Percentiles rank a stretch among this genome's conserved stretches.
Conservation (phyloP, 2,329 filamentous ascomycete genomes). For the Pestalotiopsis sp. region DNA sequence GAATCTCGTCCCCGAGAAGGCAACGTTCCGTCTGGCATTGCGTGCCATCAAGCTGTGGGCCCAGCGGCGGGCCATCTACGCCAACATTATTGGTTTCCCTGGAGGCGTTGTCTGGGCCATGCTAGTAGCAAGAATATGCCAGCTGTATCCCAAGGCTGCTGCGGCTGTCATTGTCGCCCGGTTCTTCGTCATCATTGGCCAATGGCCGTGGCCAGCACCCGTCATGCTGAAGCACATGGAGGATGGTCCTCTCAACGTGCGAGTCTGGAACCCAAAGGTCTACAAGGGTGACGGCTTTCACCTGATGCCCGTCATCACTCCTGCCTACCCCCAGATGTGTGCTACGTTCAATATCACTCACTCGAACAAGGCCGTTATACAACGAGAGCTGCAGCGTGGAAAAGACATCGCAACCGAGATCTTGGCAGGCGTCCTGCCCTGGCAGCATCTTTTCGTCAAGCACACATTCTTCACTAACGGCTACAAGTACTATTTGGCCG, state of each 20-base stretch:
- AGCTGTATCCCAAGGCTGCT: conserved; percentile 91
- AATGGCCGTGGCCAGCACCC: conserved; percentile 95
- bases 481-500: conserved; percentile 94
- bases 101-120: conserved; percentile 98
- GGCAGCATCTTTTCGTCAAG: conserved; percentile 87
- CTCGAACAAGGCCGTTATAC: conserved; percentile 84
- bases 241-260: conserved; percentile 76
- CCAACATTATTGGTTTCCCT: conserved; percentile 94
- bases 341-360: conserved; percentile 91
- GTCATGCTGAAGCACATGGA: conserved; percentile 88
- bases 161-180: conserved; percentile 88
- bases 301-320: conserved; percentile 97
- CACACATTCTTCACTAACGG: conserved; percentile 92
- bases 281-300: conserved; percentile 83
- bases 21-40: conserved; percentile 85
- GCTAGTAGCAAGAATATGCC: conserved; percentile 93
- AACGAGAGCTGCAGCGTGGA: conserved; percentile 79
- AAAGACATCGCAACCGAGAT: conserved; percentile 80
- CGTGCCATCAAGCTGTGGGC: conserved; percentile 97
- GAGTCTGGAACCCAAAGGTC: conserved; percentile 92
- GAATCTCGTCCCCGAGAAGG: conserved; percentile 82
- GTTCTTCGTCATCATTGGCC: conserved; percentile 89
- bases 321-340: conserved; percentile 97
- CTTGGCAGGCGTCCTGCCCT: conserved; percentile 73
- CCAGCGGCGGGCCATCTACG: conserved; percentile 87